Evolutionary conservation across 2,329 filamentous ascomycete species (phyloP).

Genomic region (Aureobasidium zeae): DNA sequence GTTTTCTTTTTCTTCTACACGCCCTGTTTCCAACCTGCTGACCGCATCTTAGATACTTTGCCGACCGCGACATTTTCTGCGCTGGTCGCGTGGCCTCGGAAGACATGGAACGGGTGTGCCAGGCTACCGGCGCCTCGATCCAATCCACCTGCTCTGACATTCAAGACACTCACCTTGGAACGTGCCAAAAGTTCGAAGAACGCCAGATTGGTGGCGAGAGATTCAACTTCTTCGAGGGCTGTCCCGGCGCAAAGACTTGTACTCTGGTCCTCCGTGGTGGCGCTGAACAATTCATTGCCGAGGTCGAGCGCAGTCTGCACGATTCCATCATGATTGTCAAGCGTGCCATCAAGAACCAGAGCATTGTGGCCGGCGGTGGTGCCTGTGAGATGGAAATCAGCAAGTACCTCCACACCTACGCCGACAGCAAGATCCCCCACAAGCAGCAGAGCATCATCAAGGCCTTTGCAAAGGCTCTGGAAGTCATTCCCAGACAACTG

Average conservation of each 20-base stretch:
- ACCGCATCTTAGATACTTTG: slow-evolving; percentile 57
- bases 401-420: slow-evolving; percentile 82
- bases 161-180: slow-evolving; percentile 76
- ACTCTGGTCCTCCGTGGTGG: slow-evolving; percentile 90
- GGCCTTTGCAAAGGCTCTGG: slow-evolving; percentile 91
- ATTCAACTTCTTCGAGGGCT: slow-evolving; percentile 97
- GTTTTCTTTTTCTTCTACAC: not conserved
- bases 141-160: slow-evolving; percentile 98
- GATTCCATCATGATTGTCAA: slow-evolving; percentile 99
- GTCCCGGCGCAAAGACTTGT: slow-evolving; percentile 91
- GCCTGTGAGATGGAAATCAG: slow-evolving; percentile 96
- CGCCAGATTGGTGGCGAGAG: slow-evolving; percentile 94
- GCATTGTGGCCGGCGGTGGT: slow-evolving; percentile 90
- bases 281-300: slow-evolving; percentile 97
- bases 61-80: slow-evolving; percentile 96
- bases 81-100: slow-evolving; percentile 84
- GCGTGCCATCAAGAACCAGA: slow-evolving; percentile 88
- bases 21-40: not conserved
- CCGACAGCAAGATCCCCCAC: slow-evolving; percentile 83
- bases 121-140: slow-evolving; percentile 82
- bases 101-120: slow-evolving; percentile 91
- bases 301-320: slow-evolving; percentile 94
- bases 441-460: slow-evolving; percentile 98
- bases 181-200: slow-evolving; percentile 86
- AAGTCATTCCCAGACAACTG: slow-evolving; percentile 91